Evolutionary conservation across 2,329 filamentous ascomycete species (phyloP).

Genomic region (Talaromyces amestolkiae): DNA sequence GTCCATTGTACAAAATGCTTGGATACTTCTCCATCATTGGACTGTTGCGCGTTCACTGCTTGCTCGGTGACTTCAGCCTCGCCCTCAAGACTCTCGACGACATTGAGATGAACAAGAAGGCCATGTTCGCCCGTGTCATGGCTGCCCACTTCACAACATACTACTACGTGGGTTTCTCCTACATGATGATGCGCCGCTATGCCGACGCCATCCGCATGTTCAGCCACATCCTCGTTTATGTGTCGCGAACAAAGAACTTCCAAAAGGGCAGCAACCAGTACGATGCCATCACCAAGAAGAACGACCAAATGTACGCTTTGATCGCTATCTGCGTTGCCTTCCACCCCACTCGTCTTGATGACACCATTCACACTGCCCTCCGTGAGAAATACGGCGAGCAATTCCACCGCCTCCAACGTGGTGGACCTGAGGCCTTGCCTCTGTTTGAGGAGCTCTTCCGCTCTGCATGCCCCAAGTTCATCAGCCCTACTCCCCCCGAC

Average conservation of each 20-base stretch:
- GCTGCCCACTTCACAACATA: constrained; percentile 99
- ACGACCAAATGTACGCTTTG: constrained; percentile 99
- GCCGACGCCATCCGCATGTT: constrained; percentile 99
- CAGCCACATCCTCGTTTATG: constrained; percentile 99
- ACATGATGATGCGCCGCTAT: constrained; percentile 99
- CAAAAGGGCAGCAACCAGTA: constrained; percentile 90
- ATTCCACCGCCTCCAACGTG: constrained; percentile 92
- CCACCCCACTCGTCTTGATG: constrained; percentile 93
- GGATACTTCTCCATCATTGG: constrained; percentile 99
- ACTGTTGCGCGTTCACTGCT: constrained; percentile 88
- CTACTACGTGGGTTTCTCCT: constrained; percentile 99
- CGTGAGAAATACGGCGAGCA: constrained; percentile 99
- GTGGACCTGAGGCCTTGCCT: constrained; percentile 89
- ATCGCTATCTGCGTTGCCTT: constrained; percentile 99
- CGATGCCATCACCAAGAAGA: constrained; percentile 99
- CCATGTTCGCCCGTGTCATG: constrained; percentile 99
- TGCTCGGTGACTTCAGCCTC: constrained; percentile 95
- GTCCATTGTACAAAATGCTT: constrained; percentile 95
- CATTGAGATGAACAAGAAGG: constrained; percentile 99
- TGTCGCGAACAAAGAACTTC: constrained; percentile 99
- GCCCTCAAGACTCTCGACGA: constrained; percentile 98
- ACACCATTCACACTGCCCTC: constrained; percentile 97
- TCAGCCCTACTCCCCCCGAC: constrained; percentile 92
- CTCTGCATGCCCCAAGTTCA: constrained; percentile 98
- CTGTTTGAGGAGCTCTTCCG: constrained; percentile 99